Percentiles rank a stretch among this genome's conserved stretches.
These are phyloP conservation scores for Albifimbria verrucaria DNA, from an alignment of 2,329 filamentous ascomycete genomes.

Conservation along the genomic window DNA sequence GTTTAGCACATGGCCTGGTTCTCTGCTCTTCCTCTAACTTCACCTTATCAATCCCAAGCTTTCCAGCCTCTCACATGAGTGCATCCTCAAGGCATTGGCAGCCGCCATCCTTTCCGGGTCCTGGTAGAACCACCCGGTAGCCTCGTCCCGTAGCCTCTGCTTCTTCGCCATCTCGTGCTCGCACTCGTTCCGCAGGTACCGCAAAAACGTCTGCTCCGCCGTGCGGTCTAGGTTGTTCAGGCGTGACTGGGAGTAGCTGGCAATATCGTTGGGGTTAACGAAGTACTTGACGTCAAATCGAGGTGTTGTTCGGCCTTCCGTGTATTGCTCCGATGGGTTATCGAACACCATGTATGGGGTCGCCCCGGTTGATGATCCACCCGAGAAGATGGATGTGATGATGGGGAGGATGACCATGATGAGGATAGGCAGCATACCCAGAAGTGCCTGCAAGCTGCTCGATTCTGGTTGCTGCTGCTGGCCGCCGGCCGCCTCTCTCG, in stretches of 20 bases:
- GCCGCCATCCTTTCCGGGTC: conserved; percentile 75
- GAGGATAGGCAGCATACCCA: conserved; percentile 81
- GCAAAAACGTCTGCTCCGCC: conserved; percentile 72
- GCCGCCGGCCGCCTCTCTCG: conserved; percentile 58
- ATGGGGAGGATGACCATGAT: conserved; percentile 85
- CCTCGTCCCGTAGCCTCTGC: conserved; percentile 69
- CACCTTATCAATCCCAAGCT: conserved; percentile 31
- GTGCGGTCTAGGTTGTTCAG: conserved; percentile 71
- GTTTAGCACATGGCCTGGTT: not conserved
- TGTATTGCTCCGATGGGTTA: conserved; percentile 65
- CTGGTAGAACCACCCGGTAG: conserved; percentile 82
- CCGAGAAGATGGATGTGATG: conserved; percentile 74
- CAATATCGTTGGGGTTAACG: conserved; percentile 75
- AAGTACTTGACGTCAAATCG: conserved; percentile 78
- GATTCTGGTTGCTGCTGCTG: conserved; percentile 49
- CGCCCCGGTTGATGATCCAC: conserved; percentile 34
- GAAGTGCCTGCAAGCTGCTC: conserved; percentile 45
- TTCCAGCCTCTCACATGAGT: conserved; percentile 50
- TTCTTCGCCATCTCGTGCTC: conserved; percentile 66
- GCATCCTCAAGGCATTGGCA: conserved; percentile 54
- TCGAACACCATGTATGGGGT: conserved; percentile 77
- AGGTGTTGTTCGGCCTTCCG: conserved; percentile 67
- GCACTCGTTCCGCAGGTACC: conserved; percentile 66
- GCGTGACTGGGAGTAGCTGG: conserved; percentile 65
- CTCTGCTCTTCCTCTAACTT: conserved; percentile 2